These are phyloP conservation scores for Arabidopsis lyrata DNA, from an alignment of 441 rosid species.

Conservation along the genomic window DNA sequence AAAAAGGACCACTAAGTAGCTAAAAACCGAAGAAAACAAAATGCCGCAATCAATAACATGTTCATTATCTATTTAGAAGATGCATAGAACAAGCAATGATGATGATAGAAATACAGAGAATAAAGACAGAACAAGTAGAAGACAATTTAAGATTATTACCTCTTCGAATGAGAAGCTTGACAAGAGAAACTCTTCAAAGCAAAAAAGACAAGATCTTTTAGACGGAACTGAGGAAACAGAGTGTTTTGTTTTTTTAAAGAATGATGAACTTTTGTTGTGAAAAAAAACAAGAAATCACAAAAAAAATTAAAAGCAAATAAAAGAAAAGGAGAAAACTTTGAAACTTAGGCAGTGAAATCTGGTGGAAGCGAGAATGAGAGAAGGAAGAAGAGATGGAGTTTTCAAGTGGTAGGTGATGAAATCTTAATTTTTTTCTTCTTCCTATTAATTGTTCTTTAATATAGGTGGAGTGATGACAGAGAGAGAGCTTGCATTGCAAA, in stretches of 20 bases:
- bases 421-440: not conserved
- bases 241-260: not conserved
- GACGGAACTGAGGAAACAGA: constrained; percentile 20
- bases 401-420: constrained; percentile 45
- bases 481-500: constrained; percentile 42
- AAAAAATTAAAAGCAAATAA: not conserved
- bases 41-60: constrained; percentile 33
- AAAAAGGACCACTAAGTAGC: constrained; percentile 36
- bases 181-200: constrained; percentile 44
- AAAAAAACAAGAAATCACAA: constrained; percentile 27
- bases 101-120: constrained; percentile 25
- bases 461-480: constrained; percentile 22
- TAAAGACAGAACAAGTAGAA: constrained; percentile 25
- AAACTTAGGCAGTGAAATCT: constrained; percentile 32
- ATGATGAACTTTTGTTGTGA: constrained; percentile 28
- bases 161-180: constrained; percentile 26
- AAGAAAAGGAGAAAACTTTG: constrained; percentile 28
- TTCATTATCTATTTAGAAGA: constrained; percentile 25
- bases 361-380: constrained; percentile 35
- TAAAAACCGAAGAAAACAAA: constrained; percentile 15
- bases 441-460: constrained; percentile 7
- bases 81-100: constrained; percentile 22
- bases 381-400: constrained; percentile 46
- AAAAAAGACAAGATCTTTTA: constrained; percentile 48
- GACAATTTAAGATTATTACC: constrained; percentile 48